A percentile compares a stretch with the other conserved stretches of the same genome.
These are phyloP conservation scores for Candida vaughaniae DNA, from an alignment of 805 yeast species.

Conservation along the genomic window DNA sequence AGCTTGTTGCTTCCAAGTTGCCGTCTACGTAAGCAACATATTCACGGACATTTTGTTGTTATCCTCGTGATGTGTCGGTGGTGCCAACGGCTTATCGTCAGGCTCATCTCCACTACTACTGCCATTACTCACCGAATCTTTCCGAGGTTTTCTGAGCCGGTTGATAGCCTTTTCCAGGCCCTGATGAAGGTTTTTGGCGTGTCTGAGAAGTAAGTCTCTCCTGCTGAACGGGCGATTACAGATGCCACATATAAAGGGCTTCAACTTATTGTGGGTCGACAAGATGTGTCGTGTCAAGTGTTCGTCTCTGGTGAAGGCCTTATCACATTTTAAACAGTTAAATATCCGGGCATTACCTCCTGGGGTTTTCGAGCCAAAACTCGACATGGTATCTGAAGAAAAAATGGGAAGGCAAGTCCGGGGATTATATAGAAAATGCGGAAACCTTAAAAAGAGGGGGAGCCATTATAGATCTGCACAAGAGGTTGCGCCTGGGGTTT, in stretches of 20 bases:
- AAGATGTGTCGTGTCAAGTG: conserved; percentile 43
- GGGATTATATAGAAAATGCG: too few relatives aligned
- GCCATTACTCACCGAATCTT: conserved; percentile 12
- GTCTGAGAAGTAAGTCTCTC: conserved; percentile 42
- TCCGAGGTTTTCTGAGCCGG: conserved; percentile 40
- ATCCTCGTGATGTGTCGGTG: conserved; percentile 2
- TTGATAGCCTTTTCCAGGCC: conserved; percentile 45
- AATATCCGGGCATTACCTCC: conserved; percentile 44
- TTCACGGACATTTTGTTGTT: conserved; percentile 39
- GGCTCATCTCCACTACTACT: conserved; percentile 3
- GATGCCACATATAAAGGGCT: conserved; percentile 45
- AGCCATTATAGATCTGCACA: background rate
- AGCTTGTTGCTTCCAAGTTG: background rate
- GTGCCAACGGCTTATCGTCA: conserved; percentile 7
- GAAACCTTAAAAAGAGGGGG: conserved; percentile 10
- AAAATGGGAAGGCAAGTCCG: background rate
- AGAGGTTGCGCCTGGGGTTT: too few relatives aligned
- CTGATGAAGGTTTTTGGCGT: conserved; percentile 45
- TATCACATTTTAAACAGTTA: conserved; percentile 40
- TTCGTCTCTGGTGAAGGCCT: conserved; percentile 49
- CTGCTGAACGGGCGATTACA: conserved; percentile 43
- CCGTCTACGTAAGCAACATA: conserved; percentile 18
- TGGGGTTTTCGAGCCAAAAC: conserved; percentile 42
- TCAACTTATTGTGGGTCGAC: conserved; percentile 44
- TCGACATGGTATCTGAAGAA: conserved; percentile 16